These are phyloP conservation scores for Neckera pumila DNA, from an alignment of 225 moss, liverwort and hornwort species.

Conservation along the genomic window DNA sequence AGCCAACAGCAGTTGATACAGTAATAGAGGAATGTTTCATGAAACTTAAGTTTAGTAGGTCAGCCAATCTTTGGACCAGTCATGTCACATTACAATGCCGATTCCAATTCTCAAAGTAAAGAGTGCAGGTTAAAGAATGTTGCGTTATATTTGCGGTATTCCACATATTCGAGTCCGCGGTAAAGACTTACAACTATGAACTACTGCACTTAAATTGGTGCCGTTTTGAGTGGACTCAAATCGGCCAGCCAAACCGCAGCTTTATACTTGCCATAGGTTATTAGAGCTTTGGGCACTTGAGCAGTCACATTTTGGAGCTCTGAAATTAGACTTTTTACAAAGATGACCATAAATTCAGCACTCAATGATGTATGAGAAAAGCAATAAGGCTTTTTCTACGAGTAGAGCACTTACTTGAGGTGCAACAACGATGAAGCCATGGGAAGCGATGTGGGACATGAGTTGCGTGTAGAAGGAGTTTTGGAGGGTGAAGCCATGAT, in stretches of 20 bases:
- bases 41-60: neutral
- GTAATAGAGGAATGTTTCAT: neutral
- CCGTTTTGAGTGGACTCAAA: neutral
- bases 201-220: neutral
- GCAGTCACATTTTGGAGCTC: neutral
- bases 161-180: neutral
- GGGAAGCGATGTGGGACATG: slow-evolving; percentile 58
- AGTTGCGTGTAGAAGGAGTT: slow-evolving; percentile 52
- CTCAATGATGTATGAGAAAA: neutral
- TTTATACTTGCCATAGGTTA: neutral
- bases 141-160: neutral
- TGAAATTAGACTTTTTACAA: neutral
- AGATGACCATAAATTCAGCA: neutral
- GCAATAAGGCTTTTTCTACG: neutral
- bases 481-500: slow-evolving; percentile 59
- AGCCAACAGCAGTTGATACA: neutral
- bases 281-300: neutral
- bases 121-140: too few relatives aligned
- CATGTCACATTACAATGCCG: neutral
- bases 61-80: neutral
- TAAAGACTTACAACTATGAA: neutral
- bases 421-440: slow-evolving; percentile 80
- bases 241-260: neutral
- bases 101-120: neutral
- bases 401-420: slow-evolving; percentile 46